Conservation (phyloP, 148 eudicot species). For the Cornus controversa region DNA sequence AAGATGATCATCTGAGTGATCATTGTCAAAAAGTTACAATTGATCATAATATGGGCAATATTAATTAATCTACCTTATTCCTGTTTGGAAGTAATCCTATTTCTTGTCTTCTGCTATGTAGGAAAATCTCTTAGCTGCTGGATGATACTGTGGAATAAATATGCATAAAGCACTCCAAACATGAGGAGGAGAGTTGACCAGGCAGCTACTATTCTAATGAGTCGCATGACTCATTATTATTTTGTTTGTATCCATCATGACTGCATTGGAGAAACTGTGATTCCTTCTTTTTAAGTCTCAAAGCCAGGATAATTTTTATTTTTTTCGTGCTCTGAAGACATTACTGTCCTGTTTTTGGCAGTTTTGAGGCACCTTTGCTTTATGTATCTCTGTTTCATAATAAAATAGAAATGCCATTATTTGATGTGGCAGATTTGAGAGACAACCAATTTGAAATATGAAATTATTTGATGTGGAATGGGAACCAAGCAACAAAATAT, state of each 20-base stretch:
- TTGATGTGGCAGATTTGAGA: background rate
- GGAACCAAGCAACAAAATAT: too few species aligned
- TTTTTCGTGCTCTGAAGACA: background rate
- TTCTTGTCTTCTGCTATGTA: slow-evolving; percentile 4
- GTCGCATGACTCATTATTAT: slow-evolving; percentile 7
- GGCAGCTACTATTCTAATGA: slow-evolving; percentile 9
- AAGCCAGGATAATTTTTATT: background rate
- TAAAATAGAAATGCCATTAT: background rate
- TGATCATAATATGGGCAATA: background rate
- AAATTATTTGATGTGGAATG: too few species aligned
- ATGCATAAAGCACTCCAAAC: background rate
- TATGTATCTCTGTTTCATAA: background rate
- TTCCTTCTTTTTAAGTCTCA: background rate
- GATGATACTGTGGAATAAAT: slow-evolving; percentile 2
- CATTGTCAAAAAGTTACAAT: background rate
- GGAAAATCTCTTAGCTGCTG: slow-evolving; percentile 12
- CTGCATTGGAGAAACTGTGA: background rate
- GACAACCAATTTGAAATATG: background rate
- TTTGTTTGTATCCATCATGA: background rate
- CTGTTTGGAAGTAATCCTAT: background rate
- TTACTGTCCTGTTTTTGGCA: slow-evolving; percentile 1
- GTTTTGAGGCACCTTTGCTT: background rate
- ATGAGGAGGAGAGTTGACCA: background rate
- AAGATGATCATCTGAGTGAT: background rate
- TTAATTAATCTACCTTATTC: too few species aligned